phyloP scores from a whole-genome alignment of 805 yeast species.

The Candida golubevii region DNA sequence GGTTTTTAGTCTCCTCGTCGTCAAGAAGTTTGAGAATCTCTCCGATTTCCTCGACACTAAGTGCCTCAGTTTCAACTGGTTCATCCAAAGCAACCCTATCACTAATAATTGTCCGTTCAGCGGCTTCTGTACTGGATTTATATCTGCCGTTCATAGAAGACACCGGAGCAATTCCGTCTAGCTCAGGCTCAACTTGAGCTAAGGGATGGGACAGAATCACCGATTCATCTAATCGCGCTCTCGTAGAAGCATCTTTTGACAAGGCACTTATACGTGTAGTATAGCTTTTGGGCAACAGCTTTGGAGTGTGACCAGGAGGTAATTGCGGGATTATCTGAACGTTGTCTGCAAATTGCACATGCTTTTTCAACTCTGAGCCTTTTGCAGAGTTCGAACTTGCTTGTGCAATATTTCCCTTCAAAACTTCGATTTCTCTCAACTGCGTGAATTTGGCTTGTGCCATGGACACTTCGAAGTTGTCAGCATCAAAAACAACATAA shows the following conservation, averaged over 20 bases:
- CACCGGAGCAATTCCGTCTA: no score
- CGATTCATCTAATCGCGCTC: no score
- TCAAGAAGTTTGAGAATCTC: background rate
- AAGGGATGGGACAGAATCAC: no score
- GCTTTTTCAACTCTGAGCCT: background rate
- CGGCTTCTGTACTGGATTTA: no score
- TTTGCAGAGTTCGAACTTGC: background rate
- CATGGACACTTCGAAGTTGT: slow-evolving; percentile 50
- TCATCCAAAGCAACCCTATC: no score
- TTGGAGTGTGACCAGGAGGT: no score
- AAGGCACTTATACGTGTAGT: no score
- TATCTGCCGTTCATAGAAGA: no score
- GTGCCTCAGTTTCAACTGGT: background rate
- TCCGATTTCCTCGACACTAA: background rate
- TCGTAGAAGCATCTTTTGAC: no score
- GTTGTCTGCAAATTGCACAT: background rate
- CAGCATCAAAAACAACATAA: slow-evolving; percentile 64
- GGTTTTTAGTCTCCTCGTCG: background rate
- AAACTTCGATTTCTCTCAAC: slow-evolving; percentile 40
- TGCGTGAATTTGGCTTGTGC: slow-evolving; percentile 35
- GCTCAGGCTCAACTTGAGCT: no score
- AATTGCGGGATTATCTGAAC: background rate
- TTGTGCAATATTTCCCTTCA: slow-evolving; percentile 44
- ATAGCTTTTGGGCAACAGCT: no score
- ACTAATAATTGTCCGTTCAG: no score